Evolutionary conservation across 2,329 filamentous ascomycete species (phyloP), one percentile per base, ranked within the genome.

Genomic region (Colletotrichum endophyticum): DNA sequence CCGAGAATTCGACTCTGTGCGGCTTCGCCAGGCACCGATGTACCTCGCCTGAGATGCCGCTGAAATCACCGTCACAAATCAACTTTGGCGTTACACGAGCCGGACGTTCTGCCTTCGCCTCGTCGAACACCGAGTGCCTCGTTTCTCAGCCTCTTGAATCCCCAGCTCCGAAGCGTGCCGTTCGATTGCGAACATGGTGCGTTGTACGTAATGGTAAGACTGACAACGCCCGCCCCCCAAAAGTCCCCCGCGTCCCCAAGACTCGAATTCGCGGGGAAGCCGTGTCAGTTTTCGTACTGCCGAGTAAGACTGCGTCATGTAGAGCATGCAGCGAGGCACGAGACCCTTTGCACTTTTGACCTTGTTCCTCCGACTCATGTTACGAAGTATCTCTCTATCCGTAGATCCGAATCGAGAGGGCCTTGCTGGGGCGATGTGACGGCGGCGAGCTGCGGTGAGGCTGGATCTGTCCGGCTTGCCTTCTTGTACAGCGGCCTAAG

Each of bases 291-390:
- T 27, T 49, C 39, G 34, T 19, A 30, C 34, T 72, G 69, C 69
- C 25, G 69, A 25, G 69, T 64, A 34, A 68, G 73, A 28, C 30
- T 68, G 73, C 69, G 62, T 72, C 62, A 68, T 72, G 28, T 39
- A 13, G n/a, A 32, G 30, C 56, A 67, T 75, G 62, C 69, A 30
- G 25, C 39, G 57, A 44, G 30, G 73, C 73, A 75, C 69, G 73
- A 72, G 73, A 75, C 73, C 68, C 11, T 19, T 34, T 72, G 53
- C 32, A 8, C 11, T 36, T 34, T 63, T 8, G 30, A 1, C 7
- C 25, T 34, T 34, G 59, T 34, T 62, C 15, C 8, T 25, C 25
- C 8, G 56, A 25, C 11, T 19, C 25, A 49, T 11, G 11, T 49
- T 11, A 11, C n/a, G 44, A 44, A 4, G 39, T 44, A 44, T 22